These are phyloP conservation scores for Cordyceps sp. DNA, from an alignment of 2,329 filamentous ascomycete genomes.

Conservation along the genomic window DNA sequence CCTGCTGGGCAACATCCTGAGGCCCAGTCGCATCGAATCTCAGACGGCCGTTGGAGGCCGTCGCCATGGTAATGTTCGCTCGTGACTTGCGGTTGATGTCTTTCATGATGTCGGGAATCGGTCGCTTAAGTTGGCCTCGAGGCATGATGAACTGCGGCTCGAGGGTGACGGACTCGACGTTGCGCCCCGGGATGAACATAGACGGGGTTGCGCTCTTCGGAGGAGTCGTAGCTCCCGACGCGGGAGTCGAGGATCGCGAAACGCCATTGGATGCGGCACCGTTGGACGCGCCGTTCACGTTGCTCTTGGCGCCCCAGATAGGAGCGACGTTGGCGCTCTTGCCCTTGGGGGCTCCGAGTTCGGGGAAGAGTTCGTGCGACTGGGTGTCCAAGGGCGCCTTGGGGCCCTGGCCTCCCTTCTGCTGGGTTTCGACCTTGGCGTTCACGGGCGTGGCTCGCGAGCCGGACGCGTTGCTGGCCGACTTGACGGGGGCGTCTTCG, in stretches of 20 bases:
- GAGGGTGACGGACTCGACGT: constrained; percentile 60
- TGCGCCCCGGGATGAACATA: constrained; percentile 67
- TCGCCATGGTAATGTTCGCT: constrained; percentile 64
- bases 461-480: constrained; percentile 28
- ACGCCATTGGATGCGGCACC: constrained; percentile 37
- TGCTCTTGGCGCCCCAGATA: constrained; percentile 62
- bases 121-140: constrained; percentile 64
- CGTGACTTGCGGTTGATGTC: constrained; percentile 89
- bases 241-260: constrained; percentile 46
- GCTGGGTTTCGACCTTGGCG: constrained; percentile 51
- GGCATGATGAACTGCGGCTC: constrained; percentile 63
- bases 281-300: constrained; percentile 32
- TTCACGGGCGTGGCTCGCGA: constrained; percentile 33
- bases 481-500: constrained; percentile 51
- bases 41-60: constrained; percentile 53
- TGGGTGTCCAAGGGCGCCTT: constrained; percentile 53
- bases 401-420: constrained; percentile 35
- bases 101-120: constrained; percentile 68
- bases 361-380: constrained; percentile 87
- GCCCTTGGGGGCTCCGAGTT: constrained; percentile 54
- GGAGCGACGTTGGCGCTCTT: constrained; percentile 53
- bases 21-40: constrained; percentile 78
- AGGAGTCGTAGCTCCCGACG: constrained; percentile 34
- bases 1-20: constrained; percentile 68
- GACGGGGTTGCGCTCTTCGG: constrained; percentile 21